phyloP scores from a whole-genome alignment of 768 basidiomycete species.

The Piloderma croceum region DNA sequence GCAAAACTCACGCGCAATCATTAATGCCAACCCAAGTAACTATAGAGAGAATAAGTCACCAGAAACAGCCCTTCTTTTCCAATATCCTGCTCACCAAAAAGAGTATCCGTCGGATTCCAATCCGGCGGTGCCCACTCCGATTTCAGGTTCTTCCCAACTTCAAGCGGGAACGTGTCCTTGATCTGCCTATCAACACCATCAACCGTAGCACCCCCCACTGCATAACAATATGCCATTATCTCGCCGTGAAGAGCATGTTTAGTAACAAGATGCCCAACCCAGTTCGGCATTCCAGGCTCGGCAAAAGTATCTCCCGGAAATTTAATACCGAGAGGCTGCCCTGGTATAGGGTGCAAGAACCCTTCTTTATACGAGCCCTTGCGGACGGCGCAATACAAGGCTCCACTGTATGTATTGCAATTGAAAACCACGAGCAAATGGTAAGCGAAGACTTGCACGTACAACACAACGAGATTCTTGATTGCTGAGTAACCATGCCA shows the following conservation, averaged over 20 bases:
- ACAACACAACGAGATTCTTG: too few species aligned
- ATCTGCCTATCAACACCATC: slow-evolving; percentile 38
- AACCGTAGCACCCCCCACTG: slow-evolving; percentile 46
- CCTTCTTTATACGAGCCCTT: too few species aligned
- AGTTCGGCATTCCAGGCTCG: slow-evolving; percentile 27
- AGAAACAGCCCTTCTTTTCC: background rate
- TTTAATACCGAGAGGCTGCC: slow-evolving; percentile 27
- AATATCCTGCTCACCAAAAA: slow-evolving; percentile 53
- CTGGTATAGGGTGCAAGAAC: too few species aligned
- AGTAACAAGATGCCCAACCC: slow-evolving; percentile 28
- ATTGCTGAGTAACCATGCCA: too few species aligned
- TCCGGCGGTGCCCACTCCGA: too few species aligned
- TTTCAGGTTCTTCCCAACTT: slow-evolving; percentile 29
- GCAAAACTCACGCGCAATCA: slow-evolving; percentile 61
- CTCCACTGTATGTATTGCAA: too few species aligned
- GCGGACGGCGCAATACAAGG: too few species aligned
- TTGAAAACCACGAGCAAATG: too few species aligned
- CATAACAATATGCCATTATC: slow-evolving; percentile 46
- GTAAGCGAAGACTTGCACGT: too few species aligned
- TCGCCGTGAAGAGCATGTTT: slow-evolving; percentile 8
- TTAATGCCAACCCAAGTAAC: slow-evolving; percentile 68
- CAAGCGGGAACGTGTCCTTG: slow-evolving; percentile 31
- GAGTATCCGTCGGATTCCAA: slow-evolving; percentile 38
- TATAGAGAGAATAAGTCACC: slow-evolving; percentile 16
- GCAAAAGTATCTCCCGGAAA: slow-evolving; percentile 29